Evolutionary conservation across 345 rosid species (phyloP), one percentile per base, ranked within the genome.

Genomic region (Turritis glabra): DNA sequence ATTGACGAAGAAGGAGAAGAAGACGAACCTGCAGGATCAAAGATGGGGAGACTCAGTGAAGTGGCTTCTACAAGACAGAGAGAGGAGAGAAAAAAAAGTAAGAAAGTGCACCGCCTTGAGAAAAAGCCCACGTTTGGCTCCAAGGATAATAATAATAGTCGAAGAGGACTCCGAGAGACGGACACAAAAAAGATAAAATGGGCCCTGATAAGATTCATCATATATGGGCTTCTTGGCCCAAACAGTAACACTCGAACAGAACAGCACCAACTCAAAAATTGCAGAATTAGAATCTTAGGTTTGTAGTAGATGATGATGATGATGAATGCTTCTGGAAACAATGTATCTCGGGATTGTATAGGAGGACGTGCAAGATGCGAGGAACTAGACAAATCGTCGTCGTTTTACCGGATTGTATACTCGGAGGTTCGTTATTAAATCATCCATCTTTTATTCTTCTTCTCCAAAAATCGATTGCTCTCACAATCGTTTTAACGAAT

Each of bases 331-430:
- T n/a, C 48, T 21, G 63, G 25, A 2, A 27, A 44, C 8, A 46
- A 44, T 6, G 0, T 5, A 0, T 62, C 72, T 11, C 80, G 84
- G 87, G 84, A 79, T 32, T 73, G 32, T 53, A 9, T 38, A 37
- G 40, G 40, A 55, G 79, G 67, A 30, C 86, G 68, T 64, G 78
- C 3, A 10, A 80, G 82, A 69, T 69, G 74, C 80, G 79, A 65
- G 79, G 88, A 84, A 60, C 53, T 82, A 64, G 84, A 81, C 0
- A 76, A 72, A 41, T 78, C 88, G 0, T 87, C 96, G 18, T 84
- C 90, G 29, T 83, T 87, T 79, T 81, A 78, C 79, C 78, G 72
- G 48, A 51, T 70, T 2, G 78, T 92, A 18, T 92, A 90, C 87
- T 84, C 89, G 14, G 90, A 90, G 97, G 96, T 92, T 60, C 66